Evolutionary conservation across 108 stramenopile genomes (phyloP).

Genomic region (Nitzschia sp.): DNA sequence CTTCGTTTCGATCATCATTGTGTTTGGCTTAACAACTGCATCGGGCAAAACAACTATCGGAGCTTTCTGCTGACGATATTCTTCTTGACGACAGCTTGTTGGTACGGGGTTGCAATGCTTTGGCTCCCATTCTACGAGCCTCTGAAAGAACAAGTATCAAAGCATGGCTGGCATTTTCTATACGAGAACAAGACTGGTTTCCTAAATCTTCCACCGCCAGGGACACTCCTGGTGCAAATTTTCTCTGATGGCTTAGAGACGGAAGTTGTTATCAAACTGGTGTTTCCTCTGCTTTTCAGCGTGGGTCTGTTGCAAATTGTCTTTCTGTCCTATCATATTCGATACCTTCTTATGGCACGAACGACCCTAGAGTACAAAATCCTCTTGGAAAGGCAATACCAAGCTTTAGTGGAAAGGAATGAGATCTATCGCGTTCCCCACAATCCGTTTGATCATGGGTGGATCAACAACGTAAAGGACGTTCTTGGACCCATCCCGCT

Average conservation of each 20-base stretch:
- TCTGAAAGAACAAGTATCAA: constrained; percentile 41
- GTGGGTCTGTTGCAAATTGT: constrained; percentile 36
- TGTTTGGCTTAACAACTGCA: constrained; percentile 97
- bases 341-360: constrained; percentile 27
- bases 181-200: constrained; percentile 58
- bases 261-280: constrained; percentile 34
- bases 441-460: constrained; percentile 51
- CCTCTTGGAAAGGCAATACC: constrained; percentile 26
- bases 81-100: constrained; percentile 63
- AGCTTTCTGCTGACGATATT: constrained; percentile 66
- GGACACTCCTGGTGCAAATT: constrained; percentile 28
- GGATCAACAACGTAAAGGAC: constrained; percentile 30
- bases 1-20: constrained; percentile 96
- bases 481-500: constrained; percentile 39
- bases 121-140: constrained; percentile 48
- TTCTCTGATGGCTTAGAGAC: constrained; percentile 14
- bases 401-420: constrained; percentile 5
- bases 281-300: constrained; percentile 45
- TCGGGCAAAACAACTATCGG: constrained; percentile 89
- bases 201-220: constrained; percentile 62
- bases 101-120: constrained; percentile 63
- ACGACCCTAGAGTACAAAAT: constrained; percentile 60
- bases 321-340: constrained; percentile 44
- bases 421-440: neutral
- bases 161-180: constrained; percentile 53